phyloP scores from a whole-genome alignment of 2,329 filamentous ascomycete genomes.

The Tolypocladium amazonense region DNA sequence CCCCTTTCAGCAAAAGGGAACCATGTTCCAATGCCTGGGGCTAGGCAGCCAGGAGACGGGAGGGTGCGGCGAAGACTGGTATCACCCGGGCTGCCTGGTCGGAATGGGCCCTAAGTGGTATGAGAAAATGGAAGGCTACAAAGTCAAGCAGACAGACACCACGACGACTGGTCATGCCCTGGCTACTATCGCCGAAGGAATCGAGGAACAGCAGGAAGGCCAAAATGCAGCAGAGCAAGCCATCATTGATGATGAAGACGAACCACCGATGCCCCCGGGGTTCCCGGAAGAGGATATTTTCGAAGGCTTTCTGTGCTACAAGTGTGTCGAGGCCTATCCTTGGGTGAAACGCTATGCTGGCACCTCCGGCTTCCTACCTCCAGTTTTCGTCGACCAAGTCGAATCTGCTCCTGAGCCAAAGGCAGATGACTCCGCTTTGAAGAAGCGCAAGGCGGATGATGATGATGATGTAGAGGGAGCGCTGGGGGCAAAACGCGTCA shows the following conservation, averaged over 20 bases:
- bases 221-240: conserved; percentile 13
- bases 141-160: conserved; percentile 6
- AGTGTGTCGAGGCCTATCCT: conserved; percentile 75
- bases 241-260: conserved; percentile 40
- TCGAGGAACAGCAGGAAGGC: conserved; percentile 20
- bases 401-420: neutral
- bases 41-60: conserved; percentile 70
- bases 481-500: conserved; percentile 41
- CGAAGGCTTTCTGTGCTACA: conserved; percentile 85
- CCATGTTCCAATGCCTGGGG: conserved; percentile 95
- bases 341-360: conserved; percentile 90
- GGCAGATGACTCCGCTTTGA: conserved; percentile 20
- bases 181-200: conserved; percentile 39
- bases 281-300: conserved; percentile 88
- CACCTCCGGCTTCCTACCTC: conserved; percentile 64
- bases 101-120: conserved; percentile 68
- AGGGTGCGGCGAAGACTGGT: conserved; percentile 96
- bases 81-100: conserved; percentile 85
- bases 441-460: conserved; percentile 59
- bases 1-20: conserved; percentile 79
- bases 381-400: conserved; percentile 44
- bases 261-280: conserved; percentile 64
- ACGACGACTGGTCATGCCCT: conserved; percentile 18
- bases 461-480: conserved; percentile 26
- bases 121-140: conserved; percentile 36